Evolutionary conservation across 1,284 basidiomycete species (phyloP).

Genomic region (Cystobasidium pallidum): DNA sequence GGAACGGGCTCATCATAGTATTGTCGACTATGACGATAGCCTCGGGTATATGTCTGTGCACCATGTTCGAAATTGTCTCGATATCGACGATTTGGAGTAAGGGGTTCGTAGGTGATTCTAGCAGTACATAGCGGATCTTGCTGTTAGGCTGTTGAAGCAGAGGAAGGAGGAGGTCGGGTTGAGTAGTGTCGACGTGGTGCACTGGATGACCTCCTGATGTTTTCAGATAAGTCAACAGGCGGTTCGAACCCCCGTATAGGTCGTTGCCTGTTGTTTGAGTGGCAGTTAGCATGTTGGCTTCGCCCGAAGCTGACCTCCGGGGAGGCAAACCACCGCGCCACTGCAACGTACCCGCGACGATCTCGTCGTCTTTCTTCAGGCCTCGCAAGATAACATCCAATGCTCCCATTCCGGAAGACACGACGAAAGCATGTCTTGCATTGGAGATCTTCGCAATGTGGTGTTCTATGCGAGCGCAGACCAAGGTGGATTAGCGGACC

Average conservation of each 20-base stretch:
- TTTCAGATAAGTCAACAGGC: slow-evolving; percentile 81
- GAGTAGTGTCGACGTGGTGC: slow-evolving; percentile 91
- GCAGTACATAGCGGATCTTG: slow-evolving; percentile 78
- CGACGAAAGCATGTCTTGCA: slow-evolving; percentile 82
- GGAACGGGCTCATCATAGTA: slow-evolving; percentile 99
- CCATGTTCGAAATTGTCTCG: slow-evolving; percentile 73
- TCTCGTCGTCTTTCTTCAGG: slow-evolving; percentile 89
- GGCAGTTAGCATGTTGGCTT: neutral
- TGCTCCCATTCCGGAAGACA: slow-evolving; percentile 97
- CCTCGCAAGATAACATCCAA: slow-evolving; percentile 92
- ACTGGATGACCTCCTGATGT: slow-evolving; percentile 86
- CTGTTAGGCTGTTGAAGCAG: slow-evolving; percentile 72
- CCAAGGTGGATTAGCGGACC: too few species aligned
- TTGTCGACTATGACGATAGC: slow-evolving; percentile 94
- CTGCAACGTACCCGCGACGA: slow-evolving; percentile 76
- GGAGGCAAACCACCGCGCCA: neutral
- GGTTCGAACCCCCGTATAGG: slow-evolving; percentile 96
- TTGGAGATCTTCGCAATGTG: slow-evolving; percentile 94
- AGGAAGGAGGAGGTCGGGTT: slow-evolving; percentile 67
- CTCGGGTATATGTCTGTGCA: slow-evolving; percentile 74
- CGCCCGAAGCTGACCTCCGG: too few species aligned
- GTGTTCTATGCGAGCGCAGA: too few species aligned
- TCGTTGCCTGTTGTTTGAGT: slow-evolving; percentile 63
- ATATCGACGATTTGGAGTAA: slow-evolving; percentile 94
- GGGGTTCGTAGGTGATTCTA: slow-evolving; percentile 98